These are phyloP conservation scores for Auriscalpium microsporum DNA, from an alignment of 768 basidiomycete species.

Conservation along the genomic window DNA sequence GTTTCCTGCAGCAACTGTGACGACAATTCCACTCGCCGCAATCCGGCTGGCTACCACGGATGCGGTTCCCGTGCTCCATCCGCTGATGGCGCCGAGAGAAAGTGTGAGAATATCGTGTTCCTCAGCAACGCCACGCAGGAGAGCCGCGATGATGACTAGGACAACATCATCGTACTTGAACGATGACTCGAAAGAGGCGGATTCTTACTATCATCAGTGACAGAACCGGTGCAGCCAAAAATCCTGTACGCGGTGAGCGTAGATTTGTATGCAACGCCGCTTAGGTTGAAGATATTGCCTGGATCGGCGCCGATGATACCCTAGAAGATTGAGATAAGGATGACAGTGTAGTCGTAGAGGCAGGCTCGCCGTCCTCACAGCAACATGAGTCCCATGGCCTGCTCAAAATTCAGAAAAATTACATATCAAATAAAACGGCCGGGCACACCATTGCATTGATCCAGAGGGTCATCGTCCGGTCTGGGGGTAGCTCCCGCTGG, in stretches of 20 bases:
- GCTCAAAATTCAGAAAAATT: neutral
- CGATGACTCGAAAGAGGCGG: neutral
- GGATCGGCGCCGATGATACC: conserved; percentile 60
- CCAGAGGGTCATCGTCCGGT: conserved; percentile 44
- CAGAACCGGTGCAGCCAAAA: conserved; percentile 48
- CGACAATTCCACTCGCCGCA: conserved; percentile 45
- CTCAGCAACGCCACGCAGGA: conserved; percentile 42
- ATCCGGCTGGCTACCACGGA: conserved; percentile 54
- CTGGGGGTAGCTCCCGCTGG: conserved; percentile 23
- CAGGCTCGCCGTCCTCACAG: neutral
- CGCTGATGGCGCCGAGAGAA: conserved; percentile 53
- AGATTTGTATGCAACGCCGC: conserved; percentile 60
- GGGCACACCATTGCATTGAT: conserved; percentile 36
- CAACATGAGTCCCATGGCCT: neutral
- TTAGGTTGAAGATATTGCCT: conserved; percentile 54
- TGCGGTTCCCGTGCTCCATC: conserved; percentile 52
- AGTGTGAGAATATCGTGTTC: conserved; percentile 56
- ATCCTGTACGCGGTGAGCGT: conserved; percentile 47
- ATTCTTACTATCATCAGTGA: conserved; percentile 42
- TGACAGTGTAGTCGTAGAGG: neutral
- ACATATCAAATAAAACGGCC: neutral
- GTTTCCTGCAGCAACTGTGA: conserved; percentile 55
- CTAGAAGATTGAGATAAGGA: conserved; percentile 20
- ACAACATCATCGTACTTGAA: conserved; percentile 15
- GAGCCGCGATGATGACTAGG: conserved; percentile 38